Evolutionary conservation across 1,139 yeast species (phyloP).

Genomic region (Hyphopichia buzzinii): DNA sequence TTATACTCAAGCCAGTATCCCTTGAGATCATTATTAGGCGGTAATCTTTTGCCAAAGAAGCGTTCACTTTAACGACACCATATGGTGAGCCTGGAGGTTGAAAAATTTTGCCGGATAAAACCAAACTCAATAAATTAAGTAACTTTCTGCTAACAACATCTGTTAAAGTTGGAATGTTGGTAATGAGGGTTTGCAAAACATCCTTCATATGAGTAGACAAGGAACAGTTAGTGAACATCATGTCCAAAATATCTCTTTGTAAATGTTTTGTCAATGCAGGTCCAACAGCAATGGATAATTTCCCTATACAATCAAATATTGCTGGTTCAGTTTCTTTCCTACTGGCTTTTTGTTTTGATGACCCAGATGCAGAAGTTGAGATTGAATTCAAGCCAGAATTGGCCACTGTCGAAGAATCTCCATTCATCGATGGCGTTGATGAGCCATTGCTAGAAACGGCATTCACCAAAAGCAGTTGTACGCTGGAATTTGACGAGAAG

Average conservation of each 20-base stretch:
- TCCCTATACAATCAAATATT: constrained; percentile 84
- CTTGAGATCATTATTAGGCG: constrained; percentile 70
- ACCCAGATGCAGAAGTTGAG: constrained; percentile 27
- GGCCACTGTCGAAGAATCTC: constrained; percentile 6
- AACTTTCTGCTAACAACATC: constrained; percentile 69
- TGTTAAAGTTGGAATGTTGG: constrained; percentile 77
- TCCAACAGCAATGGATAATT: constrained; percentile 85
- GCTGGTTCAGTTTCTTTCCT: constrained; percentile 82
- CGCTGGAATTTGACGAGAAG: constrained; percentile 37
- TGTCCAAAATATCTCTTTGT: constrained; percentile 75
- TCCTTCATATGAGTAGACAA: constrained; percentile 77
- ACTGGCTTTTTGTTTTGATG: constrained; percentile 57
- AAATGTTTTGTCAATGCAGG: constrained; percentile 92
- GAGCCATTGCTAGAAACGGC: constrained; percentile 31
- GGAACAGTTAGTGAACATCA: constrained; percentile 76
- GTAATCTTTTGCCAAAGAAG: constrained; percentile 69
- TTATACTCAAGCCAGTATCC: constrained; percentile 53
- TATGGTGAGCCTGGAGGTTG: constrained; percentile 89
- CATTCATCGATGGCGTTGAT: constrained; percentile 9
- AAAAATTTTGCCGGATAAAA: constrained; percentile 80
- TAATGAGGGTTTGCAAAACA: constrained; percentile 65
- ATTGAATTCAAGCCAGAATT: constrained; percentile 20
- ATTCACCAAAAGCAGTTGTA: constrained; percentile 43
- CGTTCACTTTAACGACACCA: constrained; percentile 60
- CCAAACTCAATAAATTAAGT: constrained; percentile 68